These are phyloP conservation scores for Xanthoceras sorbifolium DNA, from an alignment of 345 rosid genomes.

Conservation along the genomic window DNA sequence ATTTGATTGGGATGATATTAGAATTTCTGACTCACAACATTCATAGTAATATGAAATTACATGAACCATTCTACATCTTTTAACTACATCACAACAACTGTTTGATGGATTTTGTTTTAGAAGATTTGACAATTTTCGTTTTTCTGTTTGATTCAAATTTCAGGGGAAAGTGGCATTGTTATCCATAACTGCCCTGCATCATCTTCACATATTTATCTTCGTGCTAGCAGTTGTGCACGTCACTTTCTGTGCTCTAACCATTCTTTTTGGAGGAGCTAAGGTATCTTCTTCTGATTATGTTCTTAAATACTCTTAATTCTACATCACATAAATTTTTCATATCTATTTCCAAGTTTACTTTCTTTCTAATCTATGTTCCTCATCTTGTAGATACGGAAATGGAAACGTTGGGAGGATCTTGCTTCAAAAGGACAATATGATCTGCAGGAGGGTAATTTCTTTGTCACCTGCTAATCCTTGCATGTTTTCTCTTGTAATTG, in stretches of 20 bases:
- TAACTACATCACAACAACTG: no score
- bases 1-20: no score
- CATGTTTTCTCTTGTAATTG: not conserved
- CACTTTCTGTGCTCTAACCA: constrained; percentile 68
- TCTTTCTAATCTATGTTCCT: no score
- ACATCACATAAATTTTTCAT: not conserved
- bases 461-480: not conserved
- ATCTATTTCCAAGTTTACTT: not conserved
- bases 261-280: constrained; percentile 73
- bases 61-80: no score
- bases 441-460: constrained; percentile 33
- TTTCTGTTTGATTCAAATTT: constrained; percentile 8
- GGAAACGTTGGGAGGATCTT: constrained; percentile 68
- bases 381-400: constrained; percentile 50
- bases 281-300: constrained; percentile 22
- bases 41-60: no score
- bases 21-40: no score
- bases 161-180: constrained; percentile 73
- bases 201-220: constrained; percentile 87
- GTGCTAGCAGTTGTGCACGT: constrained; percentile 75
- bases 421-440: constrained; percentile 28
- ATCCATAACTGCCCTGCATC: constrained; percentile 67
- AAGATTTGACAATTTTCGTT: not conserved
- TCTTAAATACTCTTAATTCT: not conserved
- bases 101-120: no score